phyloP scores from a whole-genome alignment of 2,329 filamentous ascomycete species.

The Cladosporium austrohemisphaericum region DNA sequence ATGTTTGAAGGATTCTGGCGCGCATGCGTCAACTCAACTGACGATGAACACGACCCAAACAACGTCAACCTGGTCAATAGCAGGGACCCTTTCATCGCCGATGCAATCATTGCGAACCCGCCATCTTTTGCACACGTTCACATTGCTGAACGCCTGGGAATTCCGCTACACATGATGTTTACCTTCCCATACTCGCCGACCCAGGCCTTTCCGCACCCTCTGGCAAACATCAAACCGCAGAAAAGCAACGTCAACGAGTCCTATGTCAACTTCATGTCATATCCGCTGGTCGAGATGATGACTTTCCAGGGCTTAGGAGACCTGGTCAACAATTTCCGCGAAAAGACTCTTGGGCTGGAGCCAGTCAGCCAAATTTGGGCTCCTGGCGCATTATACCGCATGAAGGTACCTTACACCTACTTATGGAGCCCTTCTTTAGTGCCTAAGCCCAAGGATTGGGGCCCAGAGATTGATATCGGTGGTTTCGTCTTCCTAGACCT shows the following conservation, averaged over 20 bases:
- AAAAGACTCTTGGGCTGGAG: slow-evolving; percentile 69
- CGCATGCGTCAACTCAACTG: slow-evolving; percentile 75
- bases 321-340: slow-evolving; percentile 82
- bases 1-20: slow-evolving; percentile 82
- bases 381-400: slow-evolving; percentile 70
- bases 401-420: slow-evolving; percentile 82
- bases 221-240: slow-evolving; percentile 70
- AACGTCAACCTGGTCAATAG: slow-evolving; percentile 42
- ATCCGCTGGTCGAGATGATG: slow-evolving; percentile 83
- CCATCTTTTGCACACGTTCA: slow-evolving; percentile 75
- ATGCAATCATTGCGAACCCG: slow-evolving; percentile 75
- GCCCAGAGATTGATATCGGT: slow-evolving; percentile 65
- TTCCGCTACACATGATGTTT: slow-evolving; percentile 83
- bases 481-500: slow-evolving; percentile 74
- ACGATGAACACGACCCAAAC: slow-evolving; percentile 57
- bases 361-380: slow-evolving; percentile 77
- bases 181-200: slow-evolving; percentile 93
- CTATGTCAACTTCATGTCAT: slow-evolving; percentile 77
- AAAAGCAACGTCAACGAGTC: slow-evolving; percentile 66
- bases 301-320: slow-evolving; percentile 91
- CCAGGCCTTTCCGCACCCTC: slow-evolving; percentile 76
- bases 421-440: slow-evolving; percentile 83
- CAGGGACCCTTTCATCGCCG: slow-evolving; percentile 69
- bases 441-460: slow-evolving; percentile 74
- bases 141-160: slow-evolving; percentile 69